Evolutionary conservation across 1,284 basidiomycete genomes (phyloP).

Genomic region (Pseudozyma sp.): DNA sequence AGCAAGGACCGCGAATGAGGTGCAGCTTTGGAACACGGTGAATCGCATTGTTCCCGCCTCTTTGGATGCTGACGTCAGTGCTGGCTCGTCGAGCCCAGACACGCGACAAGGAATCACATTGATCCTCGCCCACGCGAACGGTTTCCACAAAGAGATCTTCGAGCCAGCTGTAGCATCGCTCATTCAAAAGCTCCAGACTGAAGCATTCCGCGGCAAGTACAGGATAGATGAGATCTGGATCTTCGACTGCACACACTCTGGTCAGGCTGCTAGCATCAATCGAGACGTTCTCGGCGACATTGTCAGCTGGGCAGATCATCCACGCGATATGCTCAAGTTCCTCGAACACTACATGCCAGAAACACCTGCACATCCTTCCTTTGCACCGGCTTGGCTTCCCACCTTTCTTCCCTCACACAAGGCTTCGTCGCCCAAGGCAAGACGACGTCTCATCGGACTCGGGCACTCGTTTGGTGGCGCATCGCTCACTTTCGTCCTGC

Average conservation of each 20-base stretch:
- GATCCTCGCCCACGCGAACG: constrained; percentile 82
- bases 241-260: constrained; percentile 82
- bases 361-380: constrained; percentile 6
- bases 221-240: constrained; percentile 81
- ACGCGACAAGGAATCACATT: constrained; percentile 72
- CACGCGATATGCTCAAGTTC: constrained; percentile 80
- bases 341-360: constrained; percentile 75
- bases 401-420: constrained; percentile 40
- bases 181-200: constrained; percentile 48
- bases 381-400: constrained; percentile 40
- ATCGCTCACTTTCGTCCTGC: constrained; percentile 73
- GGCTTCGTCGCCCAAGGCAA: constrained; percentile 18
- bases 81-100: constrained; percentile 4
- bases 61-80: constrained; percentile 15
- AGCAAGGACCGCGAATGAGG: constrained; percentile 35
- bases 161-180: constrained; percentile 75
- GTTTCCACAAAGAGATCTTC: constrained; percentile 84
- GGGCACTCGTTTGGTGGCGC: constrained; percentile 78
- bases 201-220: constrained; percentile 21
- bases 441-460: constrained; percentile 73
- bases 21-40: constrained; percentile 45
- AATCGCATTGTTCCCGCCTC: constrained; percentile 37
- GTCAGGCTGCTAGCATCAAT: constrained; percentile 79
- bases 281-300: constrained; percentile 73
- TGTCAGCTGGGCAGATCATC: constrained; percentile 78